A percentile compares a stretch with the other conserved stretches of the same genome.
Conservation (phyloP, 257 asterid genomes). For the Knoxia roxburghii region DNA sequence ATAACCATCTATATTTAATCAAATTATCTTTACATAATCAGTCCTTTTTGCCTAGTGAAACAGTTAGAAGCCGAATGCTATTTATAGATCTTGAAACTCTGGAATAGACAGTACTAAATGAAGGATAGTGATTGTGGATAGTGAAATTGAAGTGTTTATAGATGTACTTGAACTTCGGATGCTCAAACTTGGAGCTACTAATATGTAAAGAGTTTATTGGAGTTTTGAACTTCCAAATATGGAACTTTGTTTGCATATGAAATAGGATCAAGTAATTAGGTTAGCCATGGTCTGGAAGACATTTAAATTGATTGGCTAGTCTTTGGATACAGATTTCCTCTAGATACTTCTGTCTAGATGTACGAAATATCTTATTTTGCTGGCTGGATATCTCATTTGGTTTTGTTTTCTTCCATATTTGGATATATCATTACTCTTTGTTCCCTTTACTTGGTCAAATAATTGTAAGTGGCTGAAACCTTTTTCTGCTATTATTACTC, state of each 20-base stretch:
- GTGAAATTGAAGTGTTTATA: not conserved
- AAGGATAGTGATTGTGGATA: not conserved
- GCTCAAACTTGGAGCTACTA: no score
- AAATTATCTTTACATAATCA: no score
- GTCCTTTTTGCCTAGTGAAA: not conserved
- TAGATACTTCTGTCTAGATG: not conserved
- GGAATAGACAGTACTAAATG: no score
- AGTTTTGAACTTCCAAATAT: not conserved
- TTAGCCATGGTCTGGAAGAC: not conserved
- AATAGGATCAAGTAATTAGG: not conserved
- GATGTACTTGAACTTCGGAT: not conserved
- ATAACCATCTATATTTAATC: no score
- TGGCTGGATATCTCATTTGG: not conserved
- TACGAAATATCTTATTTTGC: not conserved
- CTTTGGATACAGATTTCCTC: not conserved
- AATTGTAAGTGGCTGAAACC: not conserved
- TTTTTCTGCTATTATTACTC: not conserved
- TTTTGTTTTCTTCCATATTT: not conserved
- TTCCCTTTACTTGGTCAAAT: not conserved
- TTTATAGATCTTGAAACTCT: no score
- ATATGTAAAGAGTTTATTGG: not conserved
- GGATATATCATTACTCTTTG: not conserved
- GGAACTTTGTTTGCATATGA: not conserved
- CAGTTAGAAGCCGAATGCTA: not conserved
- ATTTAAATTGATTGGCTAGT: not conserved